Conservation (phyloP, 257 asterid species). For the Anisodus tanguticus region DNA sequence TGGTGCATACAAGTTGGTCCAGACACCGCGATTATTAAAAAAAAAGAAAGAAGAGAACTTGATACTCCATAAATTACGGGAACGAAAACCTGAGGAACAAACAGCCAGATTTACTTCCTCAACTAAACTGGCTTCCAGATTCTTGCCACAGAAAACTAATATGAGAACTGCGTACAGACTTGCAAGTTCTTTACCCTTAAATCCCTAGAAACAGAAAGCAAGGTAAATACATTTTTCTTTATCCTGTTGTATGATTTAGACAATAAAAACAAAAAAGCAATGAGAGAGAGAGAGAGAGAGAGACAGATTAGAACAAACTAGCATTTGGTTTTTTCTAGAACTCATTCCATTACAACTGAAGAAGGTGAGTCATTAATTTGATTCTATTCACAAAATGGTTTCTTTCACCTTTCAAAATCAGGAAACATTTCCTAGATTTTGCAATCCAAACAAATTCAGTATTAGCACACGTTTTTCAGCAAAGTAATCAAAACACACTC, state of each 20-base stretch:
- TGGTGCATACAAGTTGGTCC: too few relatives aligned
- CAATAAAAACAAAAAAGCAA: not conserved
- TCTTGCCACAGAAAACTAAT: not conserved
- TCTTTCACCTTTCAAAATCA: conserved; percentile 9
- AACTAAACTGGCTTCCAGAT: not conserved
- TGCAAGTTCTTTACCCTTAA: not conserved
- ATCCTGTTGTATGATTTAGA: not conserved
- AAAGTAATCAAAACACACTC: not conserved
- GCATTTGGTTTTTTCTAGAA: not conserved
- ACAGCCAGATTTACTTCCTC: not conserved
- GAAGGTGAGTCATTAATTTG: not conserved
- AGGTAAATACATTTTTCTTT: not conserved
- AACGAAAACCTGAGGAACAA: not conserved
- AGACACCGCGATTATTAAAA: too few relatives aligned
- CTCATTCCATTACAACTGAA: not conserved
- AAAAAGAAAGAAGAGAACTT: not conserved
- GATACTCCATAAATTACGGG: not conserved
- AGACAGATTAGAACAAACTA: not conserved
- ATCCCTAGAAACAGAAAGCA: not conserved
- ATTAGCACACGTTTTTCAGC: not conserved
- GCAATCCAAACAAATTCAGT: not conserved
- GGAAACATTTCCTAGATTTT: not conserved
- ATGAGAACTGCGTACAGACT: not conserved
- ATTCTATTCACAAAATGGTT: not conserved
- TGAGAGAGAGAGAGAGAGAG: not conserved